These are phyloP conservation scores for Darksidea phi DNA, from an alignment of 495 filamentous ascomycete species.

Conservation along the genomic window DNA sequence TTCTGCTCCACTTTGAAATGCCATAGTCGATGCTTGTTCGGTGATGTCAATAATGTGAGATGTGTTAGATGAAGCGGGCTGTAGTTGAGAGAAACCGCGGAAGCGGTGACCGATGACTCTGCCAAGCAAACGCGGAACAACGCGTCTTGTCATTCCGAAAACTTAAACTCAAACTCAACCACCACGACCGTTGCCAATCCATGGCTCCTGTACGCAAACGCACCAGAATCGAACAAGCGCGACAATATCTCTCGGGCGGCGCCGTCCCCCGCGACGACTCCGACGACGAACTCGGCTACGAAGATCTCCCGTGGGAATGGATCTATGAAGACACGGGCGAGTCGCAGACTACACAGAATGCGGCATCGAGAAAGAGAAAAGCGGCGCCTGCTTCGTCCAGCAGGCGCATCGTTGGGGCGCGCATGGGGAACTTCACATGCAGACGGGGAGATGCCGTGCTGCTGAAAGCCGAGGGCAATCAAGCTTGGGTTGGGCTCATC, in stretches of 20 bases:
- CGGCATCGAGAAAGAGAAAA: constrained; percentile 33
- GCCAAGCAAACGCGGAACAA: constrained; percentile 12
- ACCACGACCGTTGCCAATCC: neutral
- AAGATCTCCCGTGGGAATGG: constrained; percentile 92
- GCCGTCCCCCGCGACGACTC: constrained; percentile 79
- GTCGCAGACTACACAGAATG: constrained; percentile 14
- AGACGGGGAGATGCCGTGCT: constrained; percentile 77
- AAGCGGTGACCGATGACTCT: constrained; percentile 4
- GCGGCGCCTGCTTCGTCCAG: constrained; percentile 4
- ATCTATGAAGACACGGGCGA: constrained; percentile 58
- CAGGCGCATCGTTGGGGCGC: constrained; percentile 69
- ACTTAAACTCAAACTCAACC: constrained; percentile 8
- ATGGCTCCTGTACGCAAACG: constrained; percentile 32
- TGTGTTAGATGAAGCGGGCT: neutral
- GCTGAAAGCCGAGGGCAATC: constrained; percentile 80
- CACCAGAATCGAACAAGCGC: constrained; percentile 47
- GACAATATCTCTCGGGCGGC: constrained; percentile 61
- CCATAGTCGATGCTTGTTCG: no score
- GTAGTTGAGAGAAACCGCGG: neutral
- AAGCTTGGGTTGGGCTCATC: constrained; percentile 88
- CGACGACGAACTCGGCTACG: constrained; percentile 83
- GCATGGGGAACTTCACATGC: constrained; percentile 83
- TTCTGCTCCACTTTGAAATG: neutral
- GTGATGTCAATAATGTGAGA: no score
- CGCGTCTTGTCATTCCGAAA: constrained; percentile 17